Conservation (phyloP, 768 basidiomycete species). For the Tremella fuciformis region DNA sequence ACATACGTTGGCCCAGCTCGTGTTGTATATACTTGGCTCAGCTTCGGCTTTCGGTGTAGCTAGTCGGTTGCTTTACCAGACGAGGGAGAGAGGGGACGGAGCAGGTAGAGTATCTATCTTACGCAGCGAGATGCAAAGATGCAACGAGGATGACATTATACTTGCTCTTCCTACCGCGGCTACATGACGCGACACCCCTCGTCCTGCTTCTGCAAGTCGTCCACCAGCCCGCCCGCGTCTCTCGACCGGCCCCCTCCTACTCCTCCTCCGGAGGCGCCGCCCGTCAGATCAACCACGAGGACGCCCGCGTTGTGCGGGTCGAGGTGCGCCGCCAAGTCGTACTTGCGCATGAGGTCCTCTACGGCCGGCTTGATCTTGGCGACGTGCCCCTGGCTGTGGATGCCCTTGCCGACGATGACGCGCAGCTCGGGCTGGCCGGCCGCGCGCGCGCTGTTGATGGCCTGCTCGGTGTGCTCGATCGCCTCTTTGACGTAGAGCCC, state of each 20-base stretch:
- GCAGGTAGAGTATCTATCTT: too few relatives aligned
- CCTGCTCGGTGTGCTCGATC: slow-evolving; percentile 66
- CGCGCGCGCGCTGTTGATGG: slow-evolving; percentile 65
- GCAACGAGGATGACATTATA: too few relatives aligned
- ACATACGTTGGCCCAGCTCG: too few relatives aligned
- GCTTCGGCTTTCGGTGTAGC: too few relatives aligned
- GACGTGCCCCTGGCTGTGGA: slow-evolving; percentile 71
- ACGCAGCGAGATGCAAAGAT: too few relatives aligned
- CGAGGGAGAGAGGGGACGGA: too few relatives aligned
- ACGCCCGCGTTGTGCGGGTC: slow-evolving; percentile 83
- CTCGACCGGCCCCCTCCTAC: slow-evolving; percentile 46
- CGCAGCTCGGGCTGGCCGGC: slow-evolving; percentile 65
- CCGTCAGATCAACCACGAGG: slow-evolving; percentile 69
- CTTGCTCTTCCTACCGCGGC: not conserved
- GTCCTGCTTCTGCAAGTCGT: slow-evolving; percentile 59
- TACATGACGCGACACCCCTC: slow-evolving; percentile 68
- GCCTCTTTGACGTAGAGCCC: slow-evolving; percentile 93
- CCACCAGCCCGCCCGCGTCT: slow-evolving; percentile 62
- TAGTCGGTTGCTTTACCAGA: too few relatives aligned
- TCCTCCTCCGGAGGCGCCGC: slow-evolving; percentile 39
- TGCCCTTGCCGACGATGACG: slow-evolving; percentile 87
- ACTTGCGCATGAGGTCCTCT: slow-evolving; percentile 78
- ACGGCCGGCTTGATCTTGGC: slow-evolving; percentile 92
- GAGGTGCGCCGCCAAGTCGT: slow-evolving; percentile 67
- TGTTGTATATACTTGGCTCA: too few relatives aligned